phyloP scores from a whole-genome alignment of 768 basidiomycete species.

The Neoboletus subvelutipes region DNA sequence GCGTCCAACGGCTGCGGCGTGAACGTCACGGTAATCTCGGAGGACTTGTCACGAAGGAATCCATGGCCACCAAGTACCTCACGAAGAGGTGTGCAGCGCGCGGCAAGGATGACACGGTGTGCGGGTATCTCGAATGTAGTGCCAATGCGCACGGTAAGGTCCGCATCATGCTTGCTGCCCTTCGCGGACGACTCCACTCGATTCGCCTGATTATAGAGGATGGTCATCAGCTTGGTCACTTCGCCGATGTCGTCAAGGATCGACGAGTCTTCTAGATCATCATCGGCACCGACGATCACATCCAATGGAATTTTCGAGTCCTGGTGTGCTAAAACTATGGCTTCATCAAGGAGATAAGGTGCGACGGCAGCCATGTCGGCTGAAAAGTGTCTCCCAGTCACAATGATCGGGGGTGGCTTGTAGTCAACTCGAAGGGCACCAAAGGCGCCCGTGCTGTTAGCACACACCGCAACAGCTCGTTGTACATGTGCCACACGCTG shows the following conservation, averaged over 20 bases:
- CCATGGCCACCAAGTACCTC: conserved; percentile 39
- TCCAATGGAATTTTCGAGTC: conserved; percentile 1
- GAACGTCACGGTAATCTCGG: conserved; percentile 33
- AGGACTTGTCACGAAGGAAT: conserved; percentile 27
- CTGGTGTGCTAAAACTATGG: not conserved
- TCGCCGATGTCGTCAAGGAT: conserved; percentile 38
- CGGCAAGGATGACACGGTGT: conserved; percentile 65
- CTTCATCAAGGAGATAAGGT: conserved; percentile 46
- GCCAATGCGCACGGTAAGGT: conserved; percentile 53
- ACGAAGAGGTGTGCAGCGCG: conserved; percentile 51
- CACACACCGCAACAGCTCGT: conserved; percentile 79
- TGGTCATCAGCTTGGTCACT: conserved; percentile 24
- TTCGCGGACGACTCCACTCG: not conserved
- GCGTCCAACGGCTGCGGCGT: conserved; percentile 2
- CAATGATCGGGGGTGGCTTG: conserved; percentile 50
- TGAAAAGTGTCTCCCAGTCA: conserved; percentile 55
- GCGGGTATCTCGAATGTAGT: conserved; percentile 50
- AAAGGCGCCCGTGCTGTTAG: conserved; percentile 86
- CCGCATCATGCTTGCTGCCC: conserved; percentile 53
- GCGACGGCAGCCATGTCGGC: conserved; percentile 66
- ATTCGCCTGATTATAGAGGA: conserved; percentile 7
- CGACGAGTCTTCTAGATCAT: conserved; percentile 40
- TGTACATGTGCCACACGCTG: conserved; percentile 79
- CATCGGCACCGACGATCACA: conserved; percentile 22
- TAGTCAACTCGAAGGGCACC: conserved; percentile 81